A percentile compares a stretch with the other conserved stretches of the same genome.
These are phyloP conservation scores for Halophytophthora batemanensis DNA, from an alignment of 352 stramenopile species.

Conservation along the genomic window DNA sequence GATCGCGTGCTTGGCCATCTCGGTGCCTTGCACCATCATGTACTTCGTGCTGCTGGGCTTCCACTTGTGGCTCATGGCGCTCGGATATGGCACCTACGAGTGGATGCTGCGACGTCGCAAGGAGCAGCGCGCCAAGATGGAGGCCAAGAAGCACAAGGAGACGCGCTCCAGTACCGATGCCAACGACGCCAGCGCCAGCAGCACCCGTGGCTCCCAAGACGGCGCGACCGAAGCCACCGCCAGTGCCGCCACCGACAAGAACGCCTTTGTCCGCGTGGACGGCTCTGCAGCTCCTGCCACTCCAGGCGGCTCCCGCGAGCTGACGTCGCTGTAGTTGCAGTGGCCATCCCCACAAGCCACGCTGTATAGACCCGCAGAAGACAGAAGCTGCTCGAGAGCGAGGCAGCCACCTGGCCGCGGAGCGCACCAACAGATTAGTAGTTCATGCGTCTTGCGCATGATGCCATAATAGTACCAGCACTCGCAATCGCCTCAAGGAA, in stretches of 20 bases:
- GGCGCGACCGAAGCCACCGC: conserved; percentile 5
- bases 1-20: conserved; percentile 52
- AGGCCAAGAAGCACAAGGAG: conserved; percentile 37
- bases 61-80: conserved; percentile 72
- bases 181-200: conserved; percentile 15
- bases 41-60: conserved; percentile 84
- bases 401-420: no score
- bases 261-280: conserved; percentile 32
- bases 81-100: conserved; percentile 86
- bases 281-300: conserved; percentile 1
- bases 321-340: conserved; percentile 18
- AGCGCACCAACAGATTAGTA: no score
- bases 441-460: no score
- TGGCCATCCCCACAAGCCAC: no score
- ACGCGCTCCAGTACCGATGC: conserved; percentile 6
- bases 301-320: conserved; percentile 6
- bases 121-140: conserved; percentile 56
- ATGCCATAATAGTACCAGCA: no score
- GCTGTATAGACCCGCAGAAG: no score
- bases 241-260: conserved; percentile 13
- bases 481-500: no score
- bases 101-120: conserved; percentile 83
- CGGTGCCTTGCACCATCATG: conserved; percentile 80
- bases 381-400: no score
- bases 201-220: conserved; percentile 14